These are phyloP conservation scores for Fomes fomentarius DNA, from an alignment of 1,284 basidiomycete species.

Conservation along the genomic window DNA sequence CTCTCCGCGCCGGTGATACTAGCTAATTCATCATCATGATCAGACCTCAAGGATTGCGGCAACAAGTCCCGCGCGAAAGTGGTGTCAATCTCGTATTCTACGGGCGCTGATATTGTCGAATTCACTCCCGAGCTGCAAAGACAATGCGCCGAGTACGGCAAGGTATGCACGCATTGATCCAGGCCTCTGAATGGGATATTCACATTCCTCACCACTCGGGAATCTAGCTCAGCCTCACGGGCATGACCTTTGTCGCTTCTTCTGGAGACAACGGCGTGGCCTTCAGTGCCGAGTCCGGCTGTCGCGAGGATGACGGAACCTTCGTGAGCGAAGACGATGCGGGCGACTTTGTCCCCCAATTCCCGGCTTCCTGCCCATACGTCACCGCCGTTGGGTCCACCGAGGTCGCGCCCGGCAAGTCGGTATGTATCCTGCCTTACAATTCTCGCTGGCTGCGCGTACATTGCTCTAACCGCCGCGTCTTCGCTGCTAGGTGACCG, in stretches of 20 bases:
- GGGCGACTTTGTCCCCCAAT: conserved; percentile 10
- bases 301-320: conserved; percentile 22
- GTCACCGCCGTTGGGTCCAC: conserved; percentile 63
- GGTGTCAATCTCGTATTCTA: conserved; percentile 54
- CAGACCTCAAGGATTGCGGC: conserved; percentile 15
- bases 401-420: not conserved
- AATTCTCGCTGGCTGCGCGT: too few species aligned
- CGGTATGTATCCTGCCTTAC: not conserved
- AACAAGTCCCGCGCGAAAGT: conserved; percentile 44
- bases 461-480: not conserved
- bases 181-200: not conserved
- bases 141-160: conserved; percentile 60
- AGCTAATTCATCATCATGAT: not conserved
- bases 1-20: not conserved
- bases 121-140: conserved; percentile 41
- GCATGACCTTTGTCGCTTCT: conserved; percentile 62
- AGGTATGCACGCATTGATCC: conserved; percentile 12
- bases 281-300: conserved; percentile 40
- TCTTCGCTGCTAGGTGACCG: too few species aligned
- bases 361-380: conserved; percentile 47
- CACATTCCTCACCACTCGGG: not conserved
- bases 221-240: conserved; percentile 54
- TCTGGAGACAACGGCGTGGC: conserved; percentile 68
- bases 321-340: conserved; percentile 12
- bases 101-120: conserved; percentile 41